phyloP scores from a whole-genome alignment of 805 yeast species.

The Schwanniomyces vanrijiae region DNA sequence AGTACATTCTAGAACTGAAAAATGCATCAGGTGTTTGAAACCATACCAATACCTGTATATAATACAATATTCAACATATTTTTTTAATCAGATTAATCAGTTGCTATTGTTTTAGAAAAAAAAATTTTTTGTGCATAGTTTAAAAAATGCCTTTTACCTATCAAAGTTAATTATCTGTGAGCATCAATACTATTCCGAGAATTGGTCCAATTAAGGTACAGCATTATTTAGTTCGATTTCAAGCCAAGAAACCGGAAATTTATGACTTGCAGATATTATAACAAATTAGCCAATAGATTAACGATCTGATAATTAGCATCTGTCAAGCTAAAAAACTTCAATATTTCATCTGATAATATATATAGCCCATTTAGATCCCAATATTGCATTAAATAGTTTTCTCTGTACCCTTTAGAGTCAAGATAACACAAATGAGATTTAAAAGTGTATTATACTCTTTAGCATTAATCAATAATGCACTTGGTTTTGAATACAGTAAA shows the following conservation, averaged over 20 bases:
- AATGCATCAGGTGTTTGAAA: not conserved
- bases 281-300: not conserved
- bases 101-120: not conserved
- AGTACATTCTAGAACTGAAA: not conserved
- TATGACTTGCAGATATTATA: not conserved
- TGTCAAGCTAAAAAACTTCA: not conserved
- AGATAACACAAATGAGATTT: not conserved
- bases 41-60: not conserved
- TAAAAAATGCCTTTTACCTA: not conserved
- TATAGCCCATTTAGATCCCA: not conserved
- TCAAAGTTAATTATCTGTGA: not conserved
- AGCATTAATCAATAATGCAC: not conserved
- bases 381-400: no score
- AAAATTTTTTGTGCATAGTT: not conserved
- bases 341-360: not conserved
- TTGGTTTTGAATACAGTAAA: not conserved
- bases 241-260: not conserved
- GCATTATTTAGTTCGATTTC: not conserved
- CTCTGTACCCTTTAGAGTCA: not conserved
- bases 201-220: not conserved
- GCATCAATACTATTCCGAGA: not conserved
- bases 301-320: not conserved
- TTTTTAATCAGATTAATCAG: not conserved
- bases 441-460: not conserved
- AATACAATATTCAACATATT: not conserved